phyloP scores from a whole-genome alignment of 78 protist genomes.

The Dictyostelium firmibasis region DNA sequence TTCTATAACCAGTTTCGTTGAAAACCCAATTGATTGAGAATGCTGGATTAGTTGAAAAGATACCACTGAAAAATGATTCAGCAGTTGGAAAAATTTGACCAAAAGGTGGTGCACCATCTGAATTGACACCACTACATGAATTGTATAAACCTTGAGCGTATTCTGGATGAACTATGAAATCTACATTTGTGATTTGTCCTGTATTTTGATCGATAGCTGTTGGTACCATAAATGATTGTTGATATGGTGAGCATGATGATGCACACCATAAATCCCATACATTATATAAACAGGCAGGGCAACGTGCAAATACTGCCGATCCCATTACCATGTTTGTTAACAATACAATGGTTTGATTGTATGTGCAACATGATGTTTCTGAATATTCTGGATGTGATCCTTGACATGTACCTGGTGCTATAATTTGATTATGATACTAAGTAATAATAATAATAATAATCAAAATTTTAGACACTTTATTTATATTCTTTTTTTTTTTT shows the following conservation, averaged over 20 bases:
- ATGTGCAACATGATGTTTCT: conserved; percentile 37
- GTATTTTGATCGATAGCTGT: neutral
- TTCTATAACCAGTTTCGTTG: conserved; percentile 17
- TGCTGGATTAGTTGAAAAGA: conserved; percentile 29
- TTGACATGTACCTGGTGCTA: conserved; percentile 53
- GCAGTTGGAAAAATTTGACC: neutral
- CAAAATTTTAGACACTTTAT: neutral
- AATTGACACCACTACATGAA: conserved; percentile 22
- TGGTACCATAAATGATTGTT: conserved; percentile 47
- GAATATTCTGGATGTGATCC: conserved; percentile 42
- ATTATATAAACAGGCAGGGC: conserved; percentile 52
- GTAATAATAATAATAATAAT: neutral
- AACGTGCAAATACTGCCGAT: conserved; percentile 28
- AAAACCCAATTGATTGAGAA: neutral
- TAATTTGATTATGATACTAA: neutral
- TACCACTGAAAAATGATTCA: neutral
- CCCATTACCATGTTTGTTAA: conserved; percentile 30
- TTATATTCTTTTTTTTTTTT: neutral
- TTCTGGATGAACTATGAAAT: conserved; percentile 14
- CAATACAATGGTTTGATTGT: conserved; percentile 2
- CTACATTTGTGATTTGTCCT: neutral
- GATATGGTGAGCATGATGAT: conserved; percentile 51
- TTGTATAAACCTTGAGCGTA: conserved; percentile 60
- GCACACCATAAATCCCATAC: conserved; percentile 79
- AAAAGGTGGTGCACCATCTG: conserved; percentile 35